Evolutionary conservation across 1,284 basidiomycete species (phyloP), one percentile per base, ranked within the genome.

Genomic region (Psilocybe mexicana): DNA sequence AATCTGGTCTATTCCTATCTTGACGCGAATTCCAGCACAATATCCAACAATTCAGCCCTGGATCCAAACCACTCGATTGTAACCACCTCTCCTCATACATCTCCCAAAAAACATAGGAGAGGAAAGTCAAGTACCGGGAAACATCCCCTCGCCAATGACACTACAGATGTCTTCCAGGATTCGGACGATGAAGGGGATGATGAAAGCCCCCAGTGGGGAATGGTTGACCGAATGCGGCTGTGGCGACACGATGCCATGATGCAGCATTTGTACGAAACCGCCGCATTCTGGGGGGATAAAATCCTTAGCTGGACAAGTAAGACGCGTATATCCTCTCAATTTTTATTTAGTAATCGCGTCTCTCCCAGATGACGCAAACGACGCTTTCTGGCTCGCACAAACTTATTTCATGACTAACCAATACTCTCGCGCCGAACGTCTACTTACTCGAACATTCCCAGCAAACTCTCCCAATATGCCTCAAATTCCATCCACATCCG

Each of bases 361-460:
- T 57, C 23, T 47, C 61, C 43, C 54, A 60, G 94, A 88, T 63
- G 93, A 97, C 65, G 87, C 93, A 33, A 96, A 96, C 72, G 97
- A 99, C 74, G 97, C 95, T 7, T 99, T 98, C 74, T 98, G 96
- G 94, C 86, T 99, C 14, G 96, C 97, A 0, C 96, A 99, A 72
- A 93, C 93, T 0, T 95, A 95, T 75, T 99, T 98, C 72, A 87
- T 95, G 75, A 95, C 92, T 3, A 90, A 96, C 64, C 93, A 98
- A 64, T 99, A 96, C 72, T 89, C 93, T 6, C 91, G 95, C 42
- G 96, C 97, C 1, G 95, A 98, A 72, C 85, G 92, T 49, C 81
- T 99, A 18, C 83, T 99, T 44, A 94, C 90, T 0, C 84, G 92
- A 28, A 92, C 94, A 0, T 92, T 94, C 69, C 79, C 79, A 28